Conservation (phyloP, 2,329 filamentous ascomycete species). For the Trichoderma citrinoviride region DNA sequence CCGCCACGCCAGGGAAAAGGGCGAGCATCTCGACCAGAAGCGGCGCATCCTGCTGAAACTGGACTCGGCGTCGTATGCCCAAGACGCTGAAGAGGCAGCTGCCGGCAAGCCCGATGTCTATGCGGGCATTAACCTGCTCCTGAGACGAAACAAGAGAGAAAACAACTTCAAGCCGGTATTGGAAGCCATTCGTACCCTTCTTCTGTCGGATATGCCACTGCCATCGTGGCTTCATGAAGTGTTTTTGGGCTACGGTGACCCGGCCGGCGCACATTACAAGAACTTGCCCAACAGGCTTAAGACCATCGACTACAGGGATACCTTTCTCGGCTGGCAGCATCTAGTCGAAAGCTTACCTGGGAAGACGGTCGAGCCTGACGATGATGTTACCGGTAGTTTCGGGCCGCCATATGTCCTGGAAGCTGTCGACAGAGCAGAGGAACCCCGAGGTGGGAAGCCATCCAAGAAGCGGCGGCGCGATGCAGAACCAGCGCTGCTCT, state of each 20-base stretch:
- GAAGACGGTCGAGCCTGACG: slow-evolving; percentile 76
- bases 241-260: slow-evolving; percentile 95
- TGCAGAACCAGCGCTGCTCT: slow-evolving; percentile 62
- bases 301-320: slow-evolving; percentile 86
- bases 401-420: slow-evolving; percentile 86
- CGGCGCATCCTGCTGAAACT: slow-evolving; percentile 77
- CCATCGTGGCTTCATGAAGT: slow-evolving; percentile 94
- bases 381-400: slow-evolving; percentile 69
- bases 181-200: slow-evolving; percentile 84
- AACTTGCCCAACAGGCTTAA: slow-evolving; percentile 74
- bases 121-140: slow-evolving; percentile 77
- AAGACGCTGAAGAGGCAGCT: slow-evolving; percentile 65
- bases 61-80: slow-evolving; percentile 73
- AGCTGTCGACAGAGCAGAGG: slow-evolving; percentile 53
- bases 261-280: slow-evolving; percentile 81
- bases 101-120: slow-evolving; percentile 77
- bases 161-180: slow-evolving; percentile 97
- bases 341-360: slow-evolving; percentile 86
- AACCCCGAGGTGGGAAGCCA: slow-evolving; percentile 53
- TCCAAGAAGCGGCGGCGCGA: slow-evolving; percentile 88
- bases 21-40: slow-evolving; percentile 61
- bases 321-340: slow-evolving; percentile 94
- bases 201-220: slow-evolving; percentile 79
- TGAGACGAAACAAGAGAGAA: slow-evolving; percentile 79
- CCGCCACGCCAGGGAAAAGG: slow-evolving; percentile 62